These are phyloP conservation scores for Catunica adiposa DNA, from an alignment of 2,329 filamentous ascomycete species.

Conservation along the genomic window DNA sequence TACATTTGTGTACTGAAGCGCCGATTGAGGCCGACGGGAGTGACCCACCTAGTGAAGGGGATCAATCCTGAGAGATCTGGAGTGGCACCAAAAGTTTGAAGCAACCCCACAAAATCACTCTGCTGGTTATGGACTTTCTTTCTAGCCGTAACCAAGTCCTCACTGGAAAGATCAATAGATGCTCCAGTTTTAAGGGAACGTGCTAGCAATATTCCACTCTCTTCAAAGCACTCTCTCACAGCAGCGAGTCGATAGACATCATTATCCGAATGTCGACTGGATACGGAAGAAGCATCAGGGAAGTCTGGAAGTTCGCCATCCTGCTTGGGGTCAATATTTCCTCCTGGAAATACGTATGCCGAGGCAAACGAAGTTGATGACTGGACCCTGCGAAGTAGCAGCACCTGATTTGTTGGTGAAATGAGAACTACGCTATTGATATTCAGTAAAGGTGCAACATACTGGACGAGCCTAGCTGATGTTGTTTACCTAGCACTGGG, in stretches of 20 bases:
- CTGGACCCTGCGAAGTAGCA: constrained; percentile 72
- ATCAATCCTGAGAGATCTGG: constrained; percentile 47
- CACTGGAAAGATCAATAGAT: constrained; percentile 43
- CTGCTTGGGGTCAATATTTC: constrained; percentile 61
- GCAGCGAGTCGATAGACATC: constrained; percentile 64
- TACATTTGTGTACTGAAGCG: constrained; percentile 97
- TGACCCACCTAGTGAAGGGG: constrained; percentile 87
- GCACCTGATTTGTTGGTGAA: constrained; percentile 70
- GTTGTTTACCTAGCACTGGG: constrained; percentile 8
- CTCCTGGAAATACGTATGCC: constrained; percentile 90
- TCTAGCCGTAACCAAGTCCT: constrained; percentile 48
- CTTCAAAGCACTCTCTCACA: constrained; percentile 85
- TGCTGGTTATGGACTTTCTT: constrained; percentile 50
- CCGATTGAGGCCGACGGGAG: constrained; percentile 52
- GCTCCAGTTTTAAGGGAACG: constrained; percentile 23
- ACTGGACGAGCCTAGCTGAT: not conserved
- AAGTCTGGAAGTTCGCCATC: constrained; percentile 45
- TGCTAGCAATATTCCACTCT: constrained; percentile 76
- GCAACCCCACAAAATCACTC: constrained; percentile 51
- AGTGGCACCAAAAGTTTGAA: constrained; percentile 36
- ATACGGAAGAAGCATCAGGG: constrained; percentile 27
- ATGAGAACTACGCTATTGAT: constrained; percentile 50
- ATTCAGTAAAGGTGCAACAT: not conserved
- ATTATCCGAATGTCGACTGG: constrained; percentile 45
- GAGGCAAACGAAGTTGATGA: constrained; percentile 74